phyloP scores from a whole-genome alignment of 129 eudicot genomes.

The Escallonia herrerae region DNA sequence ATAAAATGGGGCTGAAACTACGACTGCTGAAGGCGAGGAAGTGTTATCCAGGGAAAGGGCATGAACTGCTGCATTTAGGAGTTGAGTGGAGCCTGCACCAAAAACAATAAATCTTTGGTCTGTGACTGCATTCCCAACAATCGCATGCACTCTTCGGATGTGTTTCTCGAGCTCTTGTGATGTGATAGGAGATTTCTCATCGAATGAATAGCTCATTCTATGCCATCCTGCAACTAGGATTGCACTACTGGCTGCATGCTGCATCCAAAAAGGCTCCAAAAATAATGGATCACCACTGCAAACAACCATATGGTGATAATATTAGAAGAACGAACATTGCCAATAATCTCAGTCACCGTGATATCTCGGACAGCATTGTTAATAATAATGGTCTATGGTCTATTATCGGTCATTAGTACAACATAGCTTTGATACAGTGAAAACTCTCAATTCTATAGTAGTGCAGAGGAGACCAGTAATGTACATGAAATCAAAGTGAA shows the following conservation, averaged over 20 bases:
- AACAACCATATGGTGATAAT: not conserved
- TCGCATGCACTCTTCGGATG: slow-evolving; percentile 49
- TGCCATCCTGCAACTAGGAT: slow-evolving; percentile 74
- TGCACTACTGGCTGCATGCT: slow-evolving; percentile 49
- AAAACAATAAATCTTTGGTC: slow-evolving; percentile 43
- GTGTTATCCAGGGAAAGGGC: slow-evolving; percentile 50
- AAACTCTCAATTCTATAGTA: too few relatives aligned
- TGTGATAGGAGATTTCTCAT: slow-evolving; percentile 6
- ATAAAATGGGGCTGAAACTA: slow-evolving; percentile 55
- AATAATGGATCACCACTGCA: slow-evolving; percentile 77
- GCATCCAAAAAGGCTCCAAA: slow-evolving; percentile 86
- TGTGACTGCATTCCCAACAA: slow-evolving; percentile 55
- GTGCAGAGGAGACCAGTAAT: too few relatives aligned
- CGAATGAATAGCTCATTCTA: slow-evolving; percentile 55
- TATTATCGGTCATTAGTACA: too few relatives aligned
- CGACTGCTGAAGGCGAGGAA: slow-evolving; percentile 28
- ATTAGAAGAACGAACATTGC: not conserved
- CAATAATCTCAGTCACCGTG: too few relatives aligned
- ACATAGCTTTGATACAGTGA: too few relatives aligned
- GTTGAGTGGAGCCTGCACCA: slow-evolving; percentile 63
- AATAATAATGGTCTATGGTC: too few relatives aligned
- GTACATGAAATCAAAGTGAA: too few relatives aligned
- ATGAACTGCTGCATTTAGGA: slow-evolving; percentile 58
- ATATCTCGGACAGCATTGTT: too few relatives aligned
- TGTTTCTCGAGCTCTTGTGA: slow-evolving; percentile 38